A percentile compares a stretch with the other conserved stretches of the same genome.
Evolutionary conservation across 495 filamentous ascomycete species (phyloP).

Genomic region (Tirmania nivea): DNA sequence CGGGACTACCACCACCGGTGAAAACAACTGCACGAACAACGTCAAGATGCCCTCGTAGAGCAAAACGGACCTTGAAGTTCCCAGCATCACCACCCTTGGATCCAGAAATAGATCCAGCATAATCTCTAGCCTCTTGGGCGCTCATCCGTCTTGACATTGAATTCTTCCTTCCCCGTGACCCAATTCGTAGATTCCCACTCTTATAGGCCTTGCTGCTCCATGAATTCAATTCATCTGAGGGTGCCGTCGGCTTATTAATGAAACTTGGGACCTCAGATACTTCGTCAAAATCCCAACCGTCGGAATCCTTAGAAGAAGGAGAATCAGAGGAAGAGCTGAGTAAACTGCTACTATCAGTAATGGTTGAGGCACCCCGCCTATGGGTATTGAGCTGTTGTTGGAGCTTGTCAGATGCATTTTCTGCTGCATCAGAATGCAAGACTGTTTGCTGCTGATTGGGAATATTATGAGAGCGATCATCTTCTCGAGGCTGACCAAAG

Average conservation of each 20-base stretch:
- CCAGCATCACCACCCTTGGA: slow-evolving; percentile 35
- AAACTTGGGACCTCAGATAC: not conserved
- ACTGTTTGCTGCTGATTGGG: no score
- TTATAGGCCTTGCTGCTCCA: not conserved
- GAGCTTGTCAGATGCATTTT: no score
- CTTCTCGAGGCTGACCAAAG: no score
- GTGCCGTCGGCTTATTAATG: not conserved
- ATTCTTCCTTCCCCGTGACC: slow-evolving; percentile 36
- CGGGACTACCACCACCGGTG: slow-evolving; percentile 80
- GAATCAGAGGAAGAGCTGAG: not conserved
- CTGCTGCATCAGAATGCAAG: no score
- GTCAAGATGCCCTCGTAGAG: slow-evolving; percentile 77
- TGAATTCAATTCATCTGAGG: slow-evolving; percentile 12
- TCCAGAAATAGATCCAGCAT: slow-evolving; percentile 16
- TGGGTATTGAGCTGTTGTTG: no score
- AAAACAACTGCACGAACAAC: slow-evolving; percentile 86
- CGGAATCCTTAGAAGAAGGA: slow-evolving; percentile 29
- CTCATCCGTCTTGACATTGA: slow-evolving; percentile 41
- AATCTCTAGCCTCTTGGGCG: slow-evolving; percentile 27
- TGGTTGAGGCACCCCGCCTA: no score
- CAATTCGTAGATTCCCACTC: not conserved
- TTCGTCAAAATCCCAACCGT: slow-evolving; percentile 89
- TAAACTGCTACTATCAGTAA: not conserved
- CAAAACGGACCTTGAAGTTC: slow-evolving; percentile 81
- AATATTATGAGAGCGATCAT: no score